Base-by-base conservation (phyloP, 768 basidiomycete species). In the Kwoniella sp. region DNA sequence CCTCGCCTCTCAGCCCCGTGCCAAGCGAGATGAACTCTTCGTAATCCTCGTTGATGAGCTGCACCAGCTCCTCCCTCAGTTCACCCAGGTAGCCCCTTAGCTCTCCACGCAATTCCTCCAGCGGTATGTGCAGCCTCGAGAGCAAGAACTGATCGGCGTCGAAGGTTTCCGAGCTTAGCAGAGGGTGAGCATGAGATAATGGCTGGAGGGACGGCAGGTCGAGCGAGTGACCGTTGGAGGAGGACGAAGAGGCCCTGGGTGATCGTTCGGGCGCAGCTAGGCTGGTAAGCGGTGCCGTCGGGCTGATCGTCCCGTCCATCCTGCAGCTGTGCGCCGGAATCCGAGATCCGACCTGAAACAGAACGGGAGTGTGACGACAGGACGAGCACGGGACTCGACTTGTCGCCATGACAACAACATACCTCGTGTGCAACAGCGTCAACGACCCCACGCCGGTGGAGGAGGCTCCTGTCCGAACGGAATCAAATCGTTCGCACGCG, bases 11-110 rank as follows among this genome's bases (percentile, higher is more conserved):
- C 59, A 98, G 73, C 64, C 96, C 90, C 3, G 92, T 91, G 59
- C 92, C 92, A 26, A 99, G 79, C 62, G 88, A 89, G 65, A 98
- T 93, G 71, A 98, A 99, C 12, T 91, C 91, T 72, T 91, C 91
- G 67, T 98, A 99, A 76, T 98, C 95, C 63, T 90, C 86, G 74
- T 99, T 98, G 71, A 98, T 95, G 66, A 98, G 83, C 65, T 84
- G 84, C 26, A 98, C 90, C 29, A 99, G 80, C 71, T 95, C 93
- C 71, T 92, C 89, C 73, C 93, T 90, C 58, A 99, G 76, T 9
- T 80, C 77, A 0, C 82, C 81, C 54, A 89, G 78, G 71, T 96
- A 96, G 46, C 89, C 84, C 27, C 90, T 81, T 19, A 99, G 78
- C 70, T 99, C 92, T 3, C 82, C 75, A 46, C 91, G 84, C 27